Base-by-base conservation (phyloP, 352 stramenopile species). In the Phytophthora melonis region DNA sequence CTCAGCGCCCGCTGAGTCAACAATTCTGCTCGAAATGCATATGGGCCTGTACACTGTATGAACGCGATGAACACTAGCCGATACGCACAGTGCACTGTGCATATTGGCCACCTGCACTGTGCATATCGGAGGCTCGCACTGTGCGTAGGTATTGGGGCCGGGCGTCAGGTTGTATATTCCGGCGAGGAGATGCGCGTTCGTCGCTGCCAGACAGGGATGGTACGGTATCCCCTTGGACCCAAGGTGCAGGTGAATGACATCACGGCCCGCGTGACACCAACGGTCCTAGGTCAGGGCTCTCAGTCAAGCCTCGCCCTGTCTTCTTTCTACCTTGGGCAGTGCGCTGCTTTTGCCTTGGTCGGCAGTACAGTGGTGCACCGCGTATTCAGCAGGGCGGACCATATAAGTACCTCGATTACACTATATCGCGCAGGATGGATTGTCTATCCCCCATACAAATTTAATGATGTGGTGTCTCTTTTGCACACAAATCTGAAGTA, bases 1-100 rank as follows among this genome's bases (percentile, higher is more conserved):
- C 52, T 74, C 66, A 74, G 18, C 41, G 10, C 13, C 18, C 18
- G 21, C 50, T 76, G 69, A 76, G 69, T 76, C 69, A 76, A 72
- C 63, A 64, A 63, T 10, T 23, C 13, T 55, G 47, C 34, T 14
- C 41, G n/a, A 49, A n/a, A 19, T 49, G 41, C 13, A 49, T 49
- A 43, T 41, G 36, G 63, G 49, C 18, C 60, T 71, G 41, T 71
- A 56, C 68, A 71, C 16, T 13, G 6, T 25, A 49, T 56, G 23
- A 10, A 25, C 8, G 10, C 25, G 21, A 68, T 72, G 63, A 71
- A 71, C 47, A 66, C 62, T 43, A 72, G 57, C 63, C 68, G 41
- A 49, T 49, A 49, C n/a, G 41, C 41, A 49, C 41, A 49, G 41
- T 58, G 55, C 47, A 66, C 54, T 64, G 25, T 58, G 45, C 49